Evolutionary conservation across 352 stramenopile species (phyloP).

Genomic region (Saprolegnia parasitica): DNA sequence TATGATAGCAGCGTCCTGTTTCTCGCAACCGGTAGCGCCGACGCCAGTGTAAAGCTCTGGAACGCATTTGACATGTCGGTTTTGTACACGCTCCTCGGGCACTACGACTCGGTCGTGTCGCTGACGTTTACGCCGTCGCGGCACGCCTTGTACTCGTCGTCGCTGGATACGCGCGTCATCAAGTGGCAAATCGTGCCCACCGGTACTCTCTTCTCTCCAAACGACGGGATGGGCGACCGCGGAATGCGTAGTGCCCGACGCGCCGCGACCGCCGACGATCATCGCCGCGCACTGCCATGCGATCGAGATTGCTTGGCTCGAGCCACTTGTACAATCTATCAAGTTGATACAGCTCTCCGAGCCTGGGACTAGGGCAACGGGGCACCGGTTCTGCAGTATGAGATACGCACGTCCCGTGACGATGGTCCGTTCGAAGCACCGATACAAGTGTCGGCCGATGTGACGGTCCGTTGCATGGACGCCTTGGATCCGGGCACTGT

Average conservation of each 20-base stretch:
- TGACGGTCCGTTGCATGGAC: not conserved
- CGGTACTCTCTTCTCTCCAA: too few species aligned
- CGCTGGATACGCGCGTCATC: conserved; percentile 15
- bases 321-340: conserved; percentile 6
- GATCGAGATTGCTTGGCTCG: conserved; percentile 19
- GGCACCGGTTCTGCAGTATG: conserved; percentile 12
- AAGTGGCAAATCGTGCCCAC: conserved; percentile 26
- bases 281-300: conserved; percentile 14
- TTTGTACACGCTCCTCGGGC: not conserved
- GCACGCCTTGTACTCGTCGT: conserved; percentile 3
- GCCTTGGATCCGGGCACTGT: conserved; percentile 9
- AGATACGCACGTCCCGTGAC: conserved; percentile 3
- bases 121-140: not conserved
- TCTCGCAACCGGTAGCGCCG: conserved; percentile 6
- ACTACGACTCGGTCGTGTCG: conserved; percentile 13
- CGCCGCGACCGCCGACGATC: conserved; percentile 8
- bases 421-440: not conserved
- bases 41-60: conserved; percentile 23
- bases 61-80: not conserved
- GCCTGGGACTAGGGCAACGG: conserved; percentile 7
- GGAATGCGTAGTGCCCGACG: conserved; percentile 9
- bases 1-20: not conserved
- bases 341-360: not conserved
- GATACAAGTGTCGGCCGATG: conserved; percentile 2
- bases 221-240: not conserved